phyloP scores from a whole-genome alignment of 768 basidiomycete species.

The Saitozyma podzolica region DNA sequence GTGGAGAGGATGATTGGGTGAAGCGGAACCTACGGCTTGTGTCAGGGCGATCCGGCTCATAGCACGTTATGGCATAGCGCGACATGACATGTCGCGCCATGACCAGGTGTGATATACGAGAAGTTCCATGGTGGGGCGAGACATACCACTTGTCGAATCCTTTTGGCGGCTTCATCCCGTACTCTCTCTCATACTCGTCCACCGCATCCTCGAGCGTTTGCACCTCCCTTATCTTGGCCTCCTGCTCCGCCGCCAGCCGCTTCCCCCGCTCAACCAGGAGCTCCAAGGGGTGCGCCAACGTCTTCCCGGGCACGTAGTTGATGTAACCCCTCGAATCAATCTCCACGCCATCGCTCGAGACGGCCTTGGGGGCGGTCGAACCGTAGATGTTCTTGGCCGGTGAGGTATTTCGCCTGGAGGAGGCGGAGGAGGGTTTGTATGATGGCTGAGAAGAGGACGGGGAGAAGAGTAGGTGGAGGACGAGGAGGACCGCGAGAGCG shows the following conservation, averaged over 20 bases:
- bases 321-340: conserved; percentile 9
- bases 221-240: conserved; percentile 24
- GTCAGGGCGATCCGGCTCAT: neutral
- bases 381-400: neutral
- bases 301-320: neutral
- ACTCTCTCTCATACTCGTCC: conserved; percentile 35
- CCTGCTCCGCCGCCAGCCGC: conserved; percentile 17
- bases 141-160: conserved; percentile 39
- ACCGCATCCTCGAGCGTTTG: conserved; percentile 27
- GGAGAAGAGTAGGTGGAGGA: neutral
- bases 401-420: neutral
- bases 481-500: neutral
- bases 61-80: neutral
- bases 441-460: neutral
- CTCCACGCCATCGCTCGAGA: conserved; percentile 4
- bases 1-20: conserved; percentile 23
- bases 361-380: neutral
- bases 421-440: neutral
- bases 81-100: neutral
- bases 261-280: conserved; percentile 33
- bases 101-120: neutral
- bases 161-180: conserved; percentile 31
- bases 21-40: conserved; percentile 29
- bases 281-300: conserved; percentile 30
- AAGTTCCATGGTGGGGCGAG: neutral